Evolutionary conservation across 352 stramenopile species (phyloP).

Genomic region (Phytophthora ramorum): DNA sequence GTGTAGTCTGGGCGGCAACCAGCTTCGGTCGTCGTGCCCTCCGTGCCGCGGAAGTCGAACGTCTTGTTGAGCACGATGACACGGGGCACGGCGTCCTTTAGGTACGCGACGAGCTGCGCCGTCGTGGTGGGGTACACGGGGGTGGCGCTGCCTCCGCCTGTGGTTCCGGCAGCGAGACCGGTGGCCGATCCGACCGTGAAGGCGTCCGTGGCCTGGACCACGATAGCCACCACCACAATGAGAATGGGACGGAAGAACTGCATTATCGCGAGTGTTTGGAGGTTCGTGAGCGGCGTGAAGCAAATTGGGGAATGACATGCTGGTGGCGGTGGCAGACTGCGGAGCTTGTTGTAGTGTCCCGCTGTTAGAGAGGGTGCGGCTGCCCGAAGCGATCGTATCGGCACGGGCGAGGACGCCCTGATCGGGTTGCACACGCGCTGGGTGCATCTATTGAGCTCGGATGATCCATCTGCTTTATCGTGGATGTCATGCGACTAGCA

Average conservation of each 20-base stretch:
- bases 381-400: slow-evolving; percentile 20
- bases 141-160: slow-evolving; percentile 39
- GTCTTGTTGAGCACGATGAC: no score
- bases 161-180: slow-evolving; percentile 40
- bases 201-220: slow-evolving; percentile 22
- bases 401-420: slow-evolving; percentile 21
- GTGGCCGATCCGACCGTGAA: slow-evolving; percentile 36
- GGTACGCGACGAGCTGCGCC: no score
- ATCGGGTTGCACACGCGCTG: slow-evolving; percentile 19
- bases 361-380: slow-evolving; percentile 15
- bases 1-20: no score
- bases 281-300: slow-evolving; percentile 1
- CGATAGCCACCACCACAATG: slow-evolving; percentile 25
- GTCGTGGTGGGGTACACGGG: slow-evolving; percentile 46
- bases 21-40: no score
- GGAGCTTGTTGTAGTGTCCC: not conserved
- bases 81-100: no score
- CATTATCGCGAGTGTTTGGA: slow-evolving; percentile 13
- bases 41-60: no score
- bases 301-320: slow-evolving; percentile 21
- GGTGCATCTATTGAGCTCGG: slow-evolving; percentile 27
- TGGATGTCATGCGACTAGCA: slow-evolving; percentile 25
- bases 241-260: slow-evolving; percentile 34
- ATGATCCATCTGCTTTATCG: slow-evolving; percentile 17
- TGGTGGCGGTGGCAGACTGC: not conserved